These are phyloP conservation scores for Boletus reticuloceps DNA, from an alignment of 768 basidiomycete species.

Conservation along the genomic window DNA sequence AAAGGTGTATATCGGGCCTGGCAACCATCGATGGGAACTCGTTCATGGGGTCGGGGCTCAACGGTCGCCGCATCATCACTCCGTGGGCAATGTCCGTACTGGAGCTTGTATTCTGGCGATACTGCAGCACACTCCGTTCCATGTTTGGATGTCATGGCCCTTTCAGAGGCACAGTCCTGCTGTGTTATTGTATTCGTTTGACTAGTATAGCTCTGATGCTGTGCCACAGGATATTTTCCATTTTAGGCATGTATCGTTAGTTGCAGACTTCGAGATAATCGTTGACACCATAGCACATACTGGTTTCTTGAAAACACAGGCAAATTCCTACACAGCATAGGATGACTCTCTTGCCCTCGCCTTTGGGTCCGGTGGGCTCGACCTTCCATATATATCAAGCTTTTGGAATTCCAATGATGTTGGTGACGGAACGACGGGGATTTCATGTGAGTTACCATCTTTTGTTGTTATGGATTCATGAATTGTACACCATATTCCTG, in stretches of 20 bases:
- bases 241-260: slow-evolving; percentile 9
- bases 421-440: not conserved
- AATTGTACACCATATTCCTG: not conserved
- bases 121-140: not conserved
- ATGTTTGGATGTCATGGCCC: not conserved
- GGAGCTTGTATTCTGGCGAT: slow-evolving; percentile 11
- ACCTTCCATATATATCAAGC: not conserved
- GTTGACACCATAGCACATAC: not conserved
- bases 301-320: not conserved
- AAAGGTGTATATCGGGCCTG: not conserved
- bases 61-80: slow-evolving; percentile 9
- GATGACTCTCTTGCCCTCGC: not conserved
- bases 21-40: not conserved
- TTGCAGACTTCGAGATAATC: not conserved
- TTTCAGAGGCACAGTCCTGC: slow-evolving; percentile 11
- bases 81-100: slow-evolving; percentile 1
- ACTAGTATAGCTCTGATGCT: too few relatives aligned
- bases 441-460: slow-evolving; percentile 8
- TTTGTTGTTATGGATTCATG: slow-evolving; percentile 1
- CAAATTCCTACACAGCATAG: not conserved
- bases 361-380: not conserved
- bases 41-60: slow-evolving; percentile 2
- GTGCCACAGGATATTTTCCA: not conserved
- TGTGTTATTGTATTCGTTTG: slow-evolving; percentile 4
- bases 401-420: not conserved